These are phyloP conservation scores for Boletus semigastroideus DNA, from an alignment of 1,284 basidiomycete genomes.

Conservation along the genomic window DNA sequence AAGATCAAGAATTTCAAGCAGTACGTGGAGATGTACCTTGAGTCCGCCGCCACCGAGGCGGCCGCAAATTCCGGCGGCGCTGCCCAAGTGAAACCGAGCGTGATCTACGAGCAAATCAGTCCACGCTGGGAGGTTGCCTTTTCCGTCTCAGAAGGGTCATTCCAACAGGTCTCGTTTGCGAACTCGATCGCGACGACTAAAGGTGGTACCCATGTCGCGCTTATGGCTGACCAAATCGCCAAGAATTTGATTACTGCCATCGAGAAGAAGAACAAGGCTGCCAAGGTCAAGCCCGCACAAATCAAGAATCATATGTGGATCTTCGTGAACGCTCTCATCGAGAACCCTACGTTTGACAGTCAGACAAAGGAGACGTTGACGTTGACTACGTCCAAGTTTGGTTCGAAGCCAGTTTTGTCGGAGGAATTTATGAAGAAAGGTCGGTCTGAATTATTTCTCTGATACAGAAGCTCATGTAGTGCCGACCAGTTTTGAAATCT, in stretches of 20 bases:
- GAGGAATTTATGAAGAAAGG: constrained; percentile 98
- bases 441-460: constrained; percentile 35
- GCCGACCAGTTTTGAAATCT: constrained; percentile 75
- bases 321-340: constrained; percentile 95
- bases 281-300: constrained; percentile 88
- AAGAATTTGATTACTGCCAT: constrained; percentile 81
- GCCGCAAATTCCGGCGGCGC: constrained; percentile 71
- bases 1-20: constrained; percentile 97
- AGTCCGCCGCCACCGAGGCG: constrained; percentile 67
- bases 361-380: constrained; percentile 99
- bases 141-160: constrained; percentile 87
- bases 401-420: constrained; percentile 77
- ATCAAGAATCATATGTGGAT: constrained; percentile 99
- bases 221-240: constrained; percentile 88
- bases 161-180: constrained; percentile 95
- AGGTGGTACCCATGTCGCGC: constrained; percentile 92
- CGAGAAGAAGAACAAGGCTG: constrained; percentile 95
- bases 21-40: constrained; percentile 94
- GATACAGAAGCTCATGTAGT: constrained; percentile 10
- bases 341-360: constrained; percentile 99
- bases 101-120: constrained; percentile 83
- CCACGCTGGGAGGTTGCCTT: constrained; percentile 97
- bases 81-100: constrained; percentile 69
- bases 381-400: constrained; percentile 87
- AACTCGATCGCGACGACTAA: constrained; percentile 98